A percentile compares a stretch with the other conserved stretches of the same genome.
These are phyloP conservation scores for Sarocladium brachiariae DNA, from an alignment of 2,329 filamentous ascomycete species.

Conservation along the genomic window DNA sequence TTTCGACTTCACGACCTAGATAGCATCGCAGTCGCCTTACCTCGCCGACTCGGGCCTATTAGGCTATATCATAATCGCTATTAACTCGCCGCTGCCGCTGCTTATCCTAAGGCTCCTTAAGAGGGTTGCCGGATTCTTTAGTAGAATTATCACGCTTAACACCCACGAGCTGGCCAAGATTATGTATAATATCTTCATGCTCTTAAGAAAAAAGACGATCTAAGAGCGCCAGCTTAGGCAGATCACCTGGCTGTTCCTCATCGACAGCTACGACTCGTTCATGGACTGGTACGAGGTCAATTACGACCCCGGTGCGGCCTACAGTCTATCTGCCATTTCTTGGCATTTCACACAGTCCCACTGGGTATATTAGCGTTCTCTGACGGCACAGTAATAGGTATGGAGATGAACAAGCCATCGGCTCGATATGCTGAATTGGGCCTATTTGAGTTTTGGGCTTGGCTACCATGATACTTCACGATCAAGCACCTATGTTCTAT, in stretches of 20 bases:
- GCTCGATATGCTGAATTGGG: too few relatives aligned
- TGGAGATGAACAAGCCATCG: too few relatives aligned
- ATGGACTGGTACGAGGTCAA: conserved; percentile 29
- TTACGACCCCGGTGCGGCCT: conserved; percentile 28
- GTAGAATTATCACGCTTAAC: conserved; percentile 18
- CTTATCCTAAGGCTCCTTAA: neutral
- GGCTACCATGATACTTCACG: too few relatives aligned
- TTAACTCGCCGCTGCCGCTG: conserved; percentile 19
- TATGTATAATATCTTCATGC: neutral
- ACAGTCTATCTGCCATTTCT: too few relatives aligned
- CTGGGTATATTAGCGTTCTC: too few relatives aligned
- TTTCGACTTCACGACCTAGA: conserved; percentile 37
- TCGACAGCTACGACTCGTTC: conserved; percentile 29
- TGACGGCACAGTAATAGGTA: too few relatives aligned
- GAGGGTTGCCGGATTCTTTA: conserved; percentile 27
- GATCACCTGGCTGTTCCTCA: neutral
- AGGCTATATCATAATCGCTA: conserved; percentile 33
- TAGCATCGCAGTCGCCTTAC: conserved; percentile 37
- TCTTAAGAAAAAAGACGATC: neutral
- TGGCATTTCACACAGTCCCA: too few relatives aligned
- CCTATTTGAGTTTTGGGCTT: too few relatives aligned
- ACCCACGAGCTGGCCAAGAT: neutral
- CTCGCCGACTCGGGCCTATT: conserved; percentile 45
- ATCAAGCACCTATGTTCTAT: too few relatives aligned
- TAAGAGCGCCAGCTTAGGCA: neutral